Evolutionary conservation across 176 grass and related monocot genomes (phyloP).

Genomic region (Luzula sylvatica): DNA sequence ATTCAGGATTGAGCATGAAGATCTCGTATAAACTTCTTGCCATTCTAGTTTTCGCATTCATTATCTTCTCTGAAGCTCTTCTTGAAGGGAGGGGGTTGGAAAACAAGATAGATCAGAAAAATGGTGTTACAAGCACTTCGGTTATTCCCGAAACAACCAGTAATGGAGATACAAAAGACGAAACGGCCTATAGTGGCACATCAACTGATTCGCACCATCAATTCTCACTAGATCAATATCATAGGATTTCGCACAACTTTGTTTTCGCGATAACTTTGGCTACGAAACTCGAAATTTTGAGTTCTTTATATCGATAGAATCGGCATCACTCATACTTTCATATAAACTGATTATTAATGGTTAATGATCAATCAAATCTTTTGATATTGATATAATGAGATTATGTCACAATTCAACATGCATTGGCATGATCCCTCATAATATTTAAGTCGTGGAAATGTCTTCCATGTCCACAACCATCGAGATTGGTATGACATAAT

Average conservation of each 20-base stretch:
- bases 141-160: neutral
- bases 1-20: slow-evolving; percentile 11
- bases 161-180: neutral
- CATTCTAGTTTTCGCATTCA: neutral
- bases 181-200: neutral
- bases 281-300: too few species aligned
- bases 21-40: neutral
- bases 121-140: neutral
- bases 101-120: neutral
- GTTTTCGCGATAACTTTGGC: too few species aligned
- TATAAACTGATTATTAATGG: too few species aligned
- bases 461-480: too few species aligned
- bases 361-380: too few species aligned
- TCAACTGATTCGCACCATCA: slow-evolving; percentile 21
- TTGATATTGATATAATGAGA: too few species aligned
- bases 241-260: neutral
- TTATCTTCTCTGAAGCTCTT: neutral
- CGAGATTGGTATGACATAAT: too few species aligned
- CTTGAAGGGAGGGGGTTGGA: slow-evolving; percentile 8
- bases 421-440: too few species aligned
- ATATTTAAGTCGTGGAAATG: too few species aligned
- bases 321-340: too few species aligned
- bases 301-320: too few species aligned
- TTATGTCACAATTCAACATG: too few species aligned
- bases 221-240: slow-evolving; percentile 19